These are phyloP conservation scores for Casuarina glauca DNA, from an alignment of 306 rosid species.

Conservation along the genomic window DNA sequence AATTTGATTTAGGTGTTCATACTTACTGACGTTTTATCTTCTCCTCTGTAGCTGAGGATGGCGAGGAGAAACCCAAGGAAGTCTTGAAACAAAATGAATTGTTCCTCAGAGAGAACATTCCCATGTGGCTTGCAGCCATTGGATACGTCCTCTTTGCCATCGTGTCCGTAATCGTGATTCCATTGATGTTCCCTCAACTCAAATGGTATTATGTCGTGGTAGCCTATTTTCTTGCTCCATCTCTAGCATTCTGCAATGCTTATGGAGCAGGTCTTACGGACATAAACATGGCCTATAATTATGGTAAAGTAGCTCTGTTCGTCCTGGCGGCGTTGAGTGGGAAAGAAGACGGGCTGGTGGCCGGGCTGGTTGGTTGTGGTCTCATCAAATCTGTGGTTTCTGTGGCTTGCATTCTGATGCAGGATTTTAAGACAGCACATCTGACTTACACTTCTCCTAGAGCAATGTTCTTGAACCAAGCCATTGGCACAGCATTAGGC, in stretches of 20 bases:
- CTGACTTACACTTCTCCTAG: slow-evolving; percentile 78
- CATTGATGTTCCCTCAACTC: slow-evolving; percentile 57
- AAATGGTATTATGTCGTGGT: slow-evolving; percentile 49
- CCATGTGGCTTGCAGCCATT: slow-evolving; percentile 47
- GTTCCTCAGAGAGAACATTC: slow-evolving; percentile 69
- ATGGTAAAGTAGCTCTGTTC: slow-evolving; percentile 86
- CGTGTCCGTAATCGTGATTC: slow-evolving; percentile 57
- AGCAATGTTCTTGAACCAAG: slow-evolving; percentile 87
- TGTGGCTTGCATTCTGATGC: slow-evolving; percentile 85
- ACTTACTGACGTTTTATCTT: background rate
- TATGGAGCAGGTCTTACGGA: slow-evolving; percentile 94
- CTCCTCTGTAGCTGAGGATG: slow-evolving; percentile 30
- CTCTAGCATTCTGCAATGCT: slow-evolving; percentile 94
- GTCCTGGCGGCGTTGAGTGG: slow-evolving; percentile 61
- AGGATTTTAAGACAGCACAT: slow-evolving; percentile 88
- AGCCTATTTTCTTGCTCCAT: slow-evolving; percentile 67
- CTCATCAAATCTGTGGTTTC: slow-evolving; percentile 69
- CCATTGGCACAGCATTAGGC: slow-evolving; percentile 70
- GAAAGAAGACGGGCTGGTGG: slow-evolving; percentile 43
- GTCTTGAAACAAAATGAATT: slow-evolving; percentile 45
- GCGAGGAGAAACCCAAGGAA: slow-evolving; percentile 25
- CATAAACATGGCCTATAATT: slow-evolving; percentile 94
- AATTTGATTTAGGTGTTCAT: background rate
- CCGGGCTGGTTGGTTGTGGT: slow-evolving; percentile 80
- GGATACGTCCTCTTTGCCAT: slow-evolving; percentile 39